phyloP scores from a whole-genome alignment of 495 filamentous ascomycete species.

The Aeminium ludgeri region DNA sequence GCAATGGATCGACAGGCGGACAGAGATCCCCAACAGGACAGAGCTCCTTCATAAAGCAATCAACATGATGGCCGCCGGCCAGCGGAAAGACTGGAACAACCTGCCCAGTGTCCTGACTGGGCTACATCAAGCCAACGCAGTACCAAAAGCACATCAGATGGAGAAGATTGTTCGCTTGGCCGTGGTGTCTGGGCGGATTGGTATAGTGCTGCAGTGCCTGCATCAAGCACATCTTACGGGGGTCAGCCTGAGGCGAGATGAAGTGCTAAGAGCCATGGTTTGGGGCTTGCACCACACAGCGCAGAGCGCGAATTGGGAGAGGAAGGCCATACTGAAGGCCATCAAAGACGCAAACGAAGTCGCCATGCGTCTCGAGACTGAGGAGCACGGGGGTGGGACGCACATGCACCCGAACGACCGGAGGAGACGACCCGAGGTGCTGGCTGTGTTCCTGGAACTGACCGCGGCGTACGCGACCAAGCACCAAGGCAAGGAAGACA shows the following conservation, averaged over 20 bases:
- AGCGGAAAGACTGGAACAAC: constrained; percentile 22
- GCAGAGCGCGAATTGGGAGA: constrained; percentile 14
- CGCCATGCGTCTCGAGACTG: constrained; percentile 21
- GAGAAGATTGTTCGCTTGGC: constrained; percentile 21
- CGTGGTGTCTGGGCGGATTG: constrained; percentile 13
- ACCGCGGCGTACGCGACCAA: constrained; percentile 20
- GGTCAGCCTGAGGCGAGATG: constrained; percentile 12
- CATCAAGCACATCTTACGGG: constrained; percentile 20
- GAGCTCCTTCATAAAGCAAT: constrained; percentile 15
- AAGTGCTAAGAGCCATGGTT: constrained; percentile 16
- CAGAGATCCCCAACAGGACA: constrained; percentile 19
- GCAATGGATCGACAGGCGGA: constrained; percentile 19
- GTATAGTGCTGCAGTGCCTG: constrained; percentile 19
- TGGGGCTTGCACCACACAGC: constrained; percentile 15
- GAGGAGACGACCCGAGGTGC: constrained; percentile 18
- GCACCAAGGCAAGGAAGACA: constrained; percentile 19
- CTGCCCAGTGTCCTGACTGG: constrained; percentile 22
- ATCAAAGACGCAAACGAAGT: constrained; percentile 21
- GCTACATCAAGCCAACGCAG: constrained; percentile 12
- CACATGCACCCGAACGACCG: constrained; percentile 12
- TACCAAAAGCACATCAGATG: constrained; percentile 6
- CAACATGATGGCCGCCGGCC: constrained; percentile 11
- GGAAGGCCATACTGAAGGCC: constrained; percentile 16
- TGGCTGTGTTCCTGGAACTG: constrained; percentile 24
- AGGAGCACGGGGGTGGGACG: constrained; percentile 17